Evolutionary conservation across 345 rosid species (phyloP).

Genomic region (Rubroshorea leprosula): DNA sequence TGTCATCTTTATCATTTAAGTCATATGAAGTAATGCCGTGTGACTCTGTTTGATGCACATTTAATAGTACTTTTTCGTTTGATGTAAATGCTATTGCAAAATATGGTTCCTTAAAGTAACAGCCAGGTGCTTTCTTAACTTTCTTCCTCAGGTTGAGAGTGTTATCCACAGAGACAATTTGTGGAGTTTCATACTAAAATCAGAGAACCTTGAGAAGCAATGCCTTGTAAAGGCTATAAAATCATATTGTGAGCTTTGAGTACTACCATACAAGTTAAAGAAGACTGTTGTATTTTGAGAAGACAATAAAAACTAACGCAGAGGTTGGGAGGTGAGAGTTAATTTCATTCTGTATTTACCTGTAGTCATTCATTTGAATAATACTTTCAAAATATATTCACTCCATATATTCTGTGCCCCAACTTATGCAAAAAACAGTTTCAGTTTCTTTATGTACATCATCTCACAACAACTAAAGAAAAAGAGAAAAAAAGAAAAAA

Average conservation of each 20-base stretch:
- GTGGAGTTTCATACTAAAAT: constrained; percentile 75
- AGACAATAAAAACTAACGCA: neutral
- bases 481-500: too few relatives aligned
- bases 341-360: neutral
- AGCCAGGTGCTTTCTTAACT: too few relatives aligned
- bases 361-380: neutral
- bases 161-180: constrained; percentile 87
- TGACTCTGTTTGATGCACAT: too few relatives aligned
- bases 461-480: neutral
- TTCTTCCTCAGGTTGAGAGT: constrained; percentile 72
- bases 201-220: constrained; percentile 86
- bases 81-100: too few relatives aligned
- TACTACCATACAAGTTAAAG: constrained; percentile 59
- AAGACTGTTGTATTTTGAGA: constrained; percentile 73
- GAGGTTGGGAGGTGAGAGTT: neutral
- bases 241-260: constrained; percentile 83
- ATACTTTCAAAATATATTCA: too few relatives aligned
- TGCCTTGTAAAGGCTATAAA: constrained; percentile 77
- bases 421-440: too few relatives aligned
- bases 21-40: too few relatives aligned
- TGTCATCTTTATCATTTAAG: too few relatives aligned
- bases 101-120: too few relatives aligned
- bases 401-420: neutral
- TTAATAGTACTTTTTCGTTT: neutral
- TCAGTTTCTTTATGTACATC: neutral